These are phyloP conservation scores for Elaeagnus macrophylla DNA, from an alignment of 306 rosid species.

Conservation along the genomic window DNA sequence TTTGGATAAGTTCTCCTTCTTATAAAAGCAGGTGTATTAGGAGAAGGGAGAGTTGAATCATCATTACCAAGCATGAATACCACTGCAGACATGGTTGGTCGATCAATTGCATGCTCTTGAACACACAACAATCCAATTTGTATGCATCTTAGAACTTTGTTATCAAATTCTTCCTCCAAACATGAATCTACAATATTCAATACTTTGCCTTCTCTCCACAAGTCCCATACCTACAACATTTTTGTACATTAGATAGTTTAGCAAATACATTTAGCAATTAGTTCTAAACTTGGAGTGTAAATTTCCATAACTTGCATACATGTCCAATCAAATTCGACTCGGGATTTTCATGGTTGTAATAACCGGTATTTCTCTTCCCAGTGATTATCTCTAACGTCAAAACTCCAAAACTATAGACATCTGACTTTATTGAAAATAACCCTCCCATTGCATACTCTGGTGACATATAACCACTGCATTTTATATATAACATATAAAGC, in stretches of 20 bases:
- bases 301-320: constrained; percentile 19
- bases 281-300: too few species aligned
- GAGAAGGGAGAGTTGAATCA: constrained; percentile 31
- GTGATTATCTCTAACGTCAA: constrained; percentile 47
- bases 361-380: constrained; percentile 40
- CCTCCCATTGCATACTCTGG: constrained; percentile 58
- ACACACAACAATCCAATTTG: constrained; percentile 56
- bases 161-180: constrained; percentile 9
- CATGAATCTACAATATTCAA: constrained; percentile 31
- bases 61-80: constrained; percentile 46
- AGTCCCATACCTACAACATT: constrained; percentile 33
- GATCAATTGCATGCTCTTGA: constrained; percentile 39
- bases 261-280: too few species aligned
- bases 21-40: constrained; percentile 53
- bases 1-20: neutral
- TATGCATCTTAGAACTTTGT: constrained; percentile 42
- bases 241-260: too few species aligned
- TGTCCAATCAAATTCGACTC: constrained; percentile 35
- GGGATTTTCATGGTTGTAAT: constrained; percentile 12
- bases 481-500: neutral
- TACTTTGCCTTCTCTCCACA: constrained; percentile 32
- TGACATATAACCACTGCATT: constrained; percentile 47
- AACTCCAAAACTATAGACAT: constrained; percentile 52
- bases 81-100: constrained; percentile 53
- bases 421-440: constrained; percentile 38